Evolutionary conservation across 2,329 filamentous ascomycete genomes (phyloP).

Genomic region (Pestalotiopsis sp.): DNA sequence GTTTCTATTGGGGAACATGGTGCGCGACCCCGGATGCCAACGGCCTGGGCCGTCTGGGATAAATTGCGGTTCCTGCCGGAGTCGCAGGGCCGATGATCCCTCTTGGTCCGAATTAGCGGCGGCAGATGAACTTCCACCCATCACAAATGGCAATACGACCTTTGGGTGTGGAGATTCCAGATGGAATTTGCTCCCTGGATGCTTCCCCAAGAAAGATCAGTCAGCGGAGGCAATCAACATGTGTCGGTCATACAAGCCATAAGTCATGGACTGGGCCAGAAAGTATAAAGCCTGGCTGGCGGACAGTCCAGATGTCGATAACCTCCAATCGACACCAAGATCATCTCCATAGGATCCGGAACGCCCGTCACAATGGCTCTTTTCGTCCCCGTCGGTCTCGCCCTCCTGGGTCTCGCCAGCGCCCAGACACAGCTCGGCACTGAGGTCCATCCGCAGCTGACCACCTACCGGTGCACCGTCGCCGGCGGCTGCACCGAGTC

Average conservation of each 20-base stretch:
- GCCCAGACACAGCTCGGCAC: conserved; percentile 37
- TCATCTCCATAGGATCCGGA: neutral
- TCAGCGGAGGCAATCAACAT: conserved; percentile 12
- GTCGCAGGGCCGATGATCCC: conserved; percentile 8
- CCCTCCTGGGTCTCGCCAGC: conserved; percentile 31
- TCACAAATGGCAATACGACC: conserved; percentile 22
- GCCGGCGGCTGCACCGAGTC: conserved; percentile 49
- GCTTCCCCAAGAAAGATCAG: conserved; percentile 16
- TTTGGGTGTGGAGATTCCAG: conserved; percentile 21
- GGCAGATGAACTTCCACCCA: conserved; percentile 22
- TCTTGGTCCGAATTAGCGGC: conserved; percentile 8
- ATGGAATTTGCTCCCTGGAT: neutral
- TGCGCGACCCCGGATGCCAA: neutral
- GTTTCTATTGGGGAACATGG: neutral
- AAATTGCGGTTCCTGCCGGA: conserved; percentile 12
- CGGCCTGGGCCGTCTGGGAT: conserved; percentile 11
- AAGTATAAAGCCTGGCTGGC: neutral
- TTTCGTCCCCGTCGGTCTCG: conserved; percentile 26
- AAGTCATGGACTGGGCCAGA: neutral
- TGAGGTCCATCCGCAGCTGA: conserved; percentile 51
- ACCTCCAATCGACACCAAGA: neutral
- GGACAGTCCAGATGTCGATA: neutral
- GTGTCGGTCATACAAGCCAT: neutral
- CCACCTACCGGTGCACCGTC: conserved; percentile 53
- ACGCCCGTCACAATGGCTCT: conserved; percentile 25